phyloP scores from a whole-genome alignment of 148 eudicot species.

The Bassia scoparia region DNA sequence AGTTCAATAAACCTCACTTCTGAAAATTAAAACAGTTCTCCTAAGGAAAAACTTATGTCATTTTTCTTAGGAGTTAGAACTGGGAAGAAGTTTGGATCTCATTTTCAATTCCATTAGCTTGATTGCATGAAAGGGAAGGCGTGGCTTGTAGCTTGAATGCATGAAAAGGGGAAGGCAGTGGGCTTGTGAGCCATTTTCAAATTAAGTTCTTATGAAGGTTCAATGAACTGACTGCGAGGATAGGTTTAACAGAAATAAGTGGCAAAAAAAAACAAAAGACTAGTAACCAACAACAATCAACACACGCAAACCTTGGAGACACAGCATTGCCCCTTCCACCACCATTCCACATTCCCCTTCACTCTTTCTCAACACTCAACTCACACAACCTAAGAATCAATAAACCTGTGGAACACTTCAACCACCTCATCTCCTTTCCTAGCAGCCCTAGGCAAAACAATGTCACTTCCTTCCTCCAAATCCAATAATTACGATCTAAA shows the following conservation, averaged over 20 bases:
- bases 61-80: background rate
- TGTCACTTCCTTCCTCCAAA: no score
- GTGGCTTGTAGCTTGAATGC: no score
- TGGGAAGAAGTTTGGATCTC: background rate
- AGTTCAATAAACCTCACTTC: background rate
- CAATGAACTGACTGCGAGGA: background rate
- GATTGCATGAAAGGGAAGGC: background rate
- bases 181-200: background rate
- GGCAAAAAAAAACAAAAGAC: background rate
- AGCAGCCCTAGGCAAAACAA: no score
- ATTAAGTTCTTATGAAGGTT: background rate
- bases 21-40: background rate
- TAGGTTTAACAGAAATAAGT: no score
- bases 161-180: background rate
- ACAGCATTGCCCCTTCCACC: background rate
- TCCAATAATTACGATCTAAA: no score
- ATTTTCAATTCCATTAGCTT: background rate
- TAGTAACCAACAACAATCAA: background rate
- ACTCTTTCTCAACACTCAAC: no score
- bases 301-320: background rate
- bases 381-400: no score
- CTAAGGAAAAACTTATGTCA: background rate
- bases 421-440: no score
- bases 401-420: no score
- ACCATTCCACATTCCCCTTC: no score